Percentiles rank a stretch among this genome's conserved stretches.
phyloP scores from a whole-genome alignment of 2,329 filamentous ascomycete genomes.

The Beauveria bassiana region DNA sequence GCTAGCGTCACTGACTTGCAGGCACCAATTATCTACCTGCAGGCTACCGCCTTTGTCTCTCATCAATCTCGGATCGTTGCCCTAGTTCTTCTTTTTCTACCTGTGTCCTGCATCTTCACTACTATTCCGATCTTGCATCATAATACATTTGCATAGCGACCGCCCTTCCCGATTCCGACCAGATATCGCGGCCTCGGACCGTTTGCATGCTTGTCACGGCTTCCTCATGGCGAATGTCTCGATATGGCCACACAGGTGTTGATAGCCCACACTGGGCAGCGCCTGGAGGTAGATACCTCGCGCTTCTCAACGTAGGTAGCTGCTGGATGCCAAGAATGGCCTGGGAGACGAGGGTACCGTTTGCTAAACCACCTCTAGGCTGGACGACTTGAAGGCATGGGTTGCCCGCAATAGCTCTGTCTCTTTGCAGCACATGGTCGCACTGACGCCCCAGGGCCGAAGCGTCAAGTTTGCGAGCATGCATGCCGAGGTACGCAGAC shows the following conservation, averaged over 20 bases:
- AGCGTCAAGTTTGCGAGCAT: constrained; percentile 75
- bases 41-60: neutral
- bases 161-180: neutral
- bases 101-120: neutral
- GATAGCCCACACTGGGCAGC: constrained; percentile 87
- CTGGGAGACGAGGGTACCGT: neutral
- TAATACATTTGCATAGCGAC: neutral
- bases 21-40: neutral
- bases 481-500: constrained; percentile 60
- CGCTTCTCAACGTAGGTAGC: constrained; percentile 61
- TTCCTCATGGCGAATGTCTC: constrained; percentile 39
- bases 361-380: constrained; percentile 36
- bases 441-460: constrained; percentile 78
- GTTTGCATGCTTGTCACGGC: constrained; percentile 18
- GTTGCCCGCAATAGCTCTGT: constrained; percentile 69
- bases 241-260: constrained; percentile 85
- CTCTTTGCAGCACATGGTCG: constrained; percentile 69
- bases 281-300: constrained; percentile 68
- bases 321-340: neutral
- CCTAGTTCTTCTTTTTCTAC: neutral
- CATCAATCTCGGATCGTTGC: neutral
- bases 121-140: neutral
- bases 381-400: constrained; percentile 81
- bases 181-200: constrained; percentile 14
- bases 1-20: constrained; percentile 9